Percentiles rank a stretch among this genome's conserved stretches.
phyloP scores from a whole-genome alignment of 2,329 filamentous ascomycete species.

The Rhynchosporium agropyri region DNA sequence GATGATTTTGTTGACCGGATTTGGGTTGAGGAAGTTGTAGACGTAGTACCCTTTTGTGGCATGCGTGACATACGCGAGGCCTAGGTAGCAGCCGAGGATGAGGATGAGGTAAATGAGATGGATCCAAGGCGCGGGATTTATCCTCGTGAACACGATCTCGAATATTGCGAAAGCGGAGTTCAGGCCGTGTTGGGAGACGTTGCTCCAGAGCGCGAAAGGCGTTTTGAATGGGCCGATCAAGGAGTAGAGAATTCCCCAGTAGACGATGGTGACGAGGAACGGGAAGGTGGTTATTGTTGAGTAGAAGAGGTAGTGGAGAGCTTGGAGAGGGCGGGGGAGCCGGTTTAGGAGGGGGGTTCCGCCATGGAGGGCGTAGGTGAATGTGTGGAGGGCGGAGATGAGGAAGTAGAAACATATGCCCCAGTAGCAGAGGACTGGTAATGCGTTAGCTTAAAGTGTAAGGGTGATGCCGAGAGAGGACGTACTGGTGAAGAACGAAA shows the following conservation, averaged over 20 bases:
- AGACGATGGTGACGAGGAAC: conserved; percentile 71
- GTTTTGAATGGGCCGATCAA: conserved; percentile 47
- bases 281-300: conserved; percentile 65
- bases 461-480: not conserved
- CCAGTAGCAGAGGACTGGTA: conserved; percentile 65
- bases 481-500: conserved; percentile 78
- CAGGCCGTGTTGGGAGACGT: conserved; percentile 73
- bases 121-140: conserved; percentile 62
- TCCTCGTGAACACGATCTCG: conserved; percentile 71
- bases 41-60: conserved; percentile 73
- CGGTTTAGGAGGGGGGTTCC: conserved; percentile 59
- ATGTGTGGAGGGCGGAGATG: conserved; percentile 68
- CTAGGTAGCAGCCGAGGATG: conserved; percentile 72
- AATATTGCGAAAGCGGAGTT: conserved; percentile 76
- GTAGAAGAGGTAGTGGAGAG: conserved; percentile 66
- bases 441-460: not conserved
- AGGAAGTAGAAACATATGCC: conserved; percentile 79
- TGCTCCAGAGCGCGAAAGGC: conserved; percentile 61
- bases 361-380: conserved; percentile 61
- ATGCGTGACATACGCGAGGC: conserved; percentile 72
- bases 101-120: conserved; percentile 70
- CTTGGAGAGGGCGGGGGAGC: conserved; percentile 64
- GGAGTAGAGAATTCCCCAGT: conserved; percentile 65
- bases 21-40: conserved; percentile 75
- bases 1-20: conserved; percentile 13